Evolutionary conservation across 2,329 filamentous ascomycete genomes (phyloP).

Genomic region (Beauveria scarabaeidicola): DNA sequence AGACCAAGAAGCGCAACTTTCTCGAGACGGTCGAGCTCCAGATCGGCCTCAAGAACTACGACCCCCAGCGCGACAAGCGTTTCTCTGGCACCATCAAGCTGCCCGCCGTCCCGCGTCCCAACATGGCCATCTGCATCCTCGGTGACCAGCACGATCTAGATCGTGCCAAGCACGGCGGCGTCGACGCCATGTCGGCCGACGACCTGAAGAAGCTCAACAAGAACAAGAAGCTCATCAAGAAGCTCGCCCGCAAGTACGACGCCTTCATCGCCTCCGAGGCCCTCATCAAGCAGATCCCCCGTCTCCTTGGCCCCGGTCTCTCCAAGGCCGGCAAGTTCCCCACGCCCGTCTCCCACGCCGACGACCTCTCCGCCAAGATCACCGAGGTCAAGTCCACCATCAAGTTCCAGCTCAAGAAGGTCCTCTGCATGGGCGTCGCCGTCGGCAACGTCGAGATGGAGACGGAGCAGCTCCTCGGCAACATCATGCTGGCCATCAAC

Average conservation of each 20-base stretch:
- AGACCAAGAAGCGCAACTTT: constrained; percentile 98
- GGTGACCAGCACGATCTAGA: constrained; percentile 93
- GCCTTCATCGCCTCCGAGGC: constrained; percentile 95
- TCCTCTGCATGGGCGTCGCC: constrained; percentile 98
- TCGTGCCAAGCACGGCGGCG: constrained; percentile 97
- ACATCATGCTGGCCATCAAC: constrained; percentile 99
- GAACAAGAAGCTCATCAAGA: constrained; percentile 99
- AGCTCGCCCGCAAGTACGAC: constrained; percentile 99
- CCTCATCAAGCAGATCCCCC: constrained; percentile 99
- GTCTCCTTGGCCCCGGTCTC: constrained; percentile 97
- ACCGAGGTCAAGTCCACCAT: constrained; percentile 99
- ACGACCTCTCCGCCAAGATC: constrained; percentile 91
- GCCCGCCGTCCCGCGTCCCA: constrained; percentile 80
- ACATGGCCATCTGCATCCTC: constrained; percentile 76
- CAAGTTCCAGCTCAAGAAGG: constrained; percentile 99
- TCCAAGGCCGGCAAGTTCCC: constrained; percentile 99
- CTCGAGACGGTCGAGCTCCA: constrained; percentile 86
- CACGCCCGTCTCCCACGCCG: constrained; percentile 91
- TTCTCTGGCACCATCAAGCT: constrained; percentile 99
- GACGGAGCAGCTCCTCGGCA: constrained; percentile 89
- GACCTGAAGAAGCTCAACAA: constrained; percentile 99
- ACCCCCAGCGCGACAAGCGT: constrained; percentile 99
- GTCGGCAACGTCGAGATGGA: constrained; percentile 98
- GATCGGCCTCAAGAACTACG: constrained; percentile 97
- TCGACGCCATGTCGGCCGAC: constrained; percentile 96